Evolutionary conservation across 306 rosid species (phyloP).

Genomic region (Ormosia emarginata): DNA sequence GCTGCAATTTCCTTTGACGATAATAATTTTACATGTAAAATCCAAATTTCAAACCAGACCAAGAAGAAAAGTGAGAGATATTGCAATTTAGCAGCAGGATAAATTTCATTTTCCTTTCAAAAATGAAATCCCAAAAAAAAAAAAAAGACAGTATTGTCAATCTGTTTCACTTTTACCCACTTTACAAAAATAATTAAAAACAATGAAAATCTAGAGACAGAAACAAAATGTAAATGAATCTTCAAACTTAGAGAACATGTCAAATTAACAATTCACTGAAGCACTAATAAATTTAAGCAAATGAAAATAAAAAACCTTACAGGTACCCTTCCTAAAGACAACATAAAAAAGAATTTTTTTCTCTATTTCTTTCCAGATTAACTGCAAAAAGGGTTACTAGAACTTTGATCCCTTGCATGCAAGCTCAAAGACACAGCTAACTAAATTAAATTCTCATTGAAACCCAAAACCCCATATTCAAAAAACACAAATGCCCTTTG

Average conservation of each 20-base stretch:
- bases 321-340: not conserved
- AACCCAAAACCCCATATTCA: constrained; percentile 21
- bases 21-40: not conserved
- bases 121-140: not conserved
- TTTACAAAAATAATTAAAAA: not conserved
- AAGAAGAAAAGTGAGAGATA: not conserved
- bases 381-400: not conserved
- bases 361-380: not conserved
- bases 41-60: constrained; percentile 11
- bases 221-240: not conserved
- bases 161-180: not conserved
- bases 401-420: constrained; percentile 25
- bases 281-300: not conserved
- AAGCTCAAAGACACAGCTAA: not conserved
- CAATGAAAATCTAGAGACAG: not conserved
- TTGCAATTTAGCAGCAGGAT: not conserved
- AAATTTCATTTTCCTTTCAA: not conserved
- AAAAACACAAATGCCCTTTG: not conserved
- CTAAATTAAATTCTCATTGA: not conserved
- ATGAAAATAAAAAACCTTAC: not conserved
- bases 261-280: not conserved
- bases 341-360: not conserved
- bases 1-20: not conserved
- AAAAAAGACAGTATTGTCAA: not conserved
- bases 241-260: not conserved